A percentile compares a stretch with the other conserved stretches of the same genome.
Conservation (phyloP, 306 rosid genomes). For the Arachis hypogaea region DNA sequence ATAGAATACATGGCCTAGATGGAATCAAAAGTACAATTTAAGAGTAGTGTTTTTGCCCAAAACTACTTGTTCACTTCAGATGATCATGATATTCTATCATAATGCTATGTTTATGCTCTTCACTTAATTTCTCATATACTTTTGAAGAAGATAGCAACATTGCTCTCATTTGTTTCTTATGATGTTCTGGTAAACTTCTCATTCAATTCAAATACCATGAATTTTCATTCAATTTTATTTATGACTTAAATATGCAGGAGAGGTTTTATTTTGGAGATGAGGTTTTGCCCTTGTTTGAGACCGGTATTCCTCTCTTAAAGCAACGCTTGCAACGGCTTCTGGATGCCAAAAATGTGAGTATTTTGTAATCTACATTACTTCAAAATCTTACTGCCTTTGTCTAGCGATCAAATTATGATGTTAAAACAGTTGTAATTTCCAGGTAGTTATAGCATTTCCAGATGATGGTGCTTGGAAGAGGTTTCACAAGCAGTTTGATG, state of each 20-base stretch:
- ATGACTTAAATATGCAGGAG: slow-evolving; percentile 61
- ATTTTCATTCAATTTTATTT: not conserved
- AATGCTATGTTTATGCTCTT: not conserved
- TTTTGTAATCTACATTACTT: slow-evolving; percentile 31
- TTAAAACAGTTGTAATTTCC: slow-evolving; percentile 35
- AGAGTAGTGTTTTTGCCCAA: not conserved
- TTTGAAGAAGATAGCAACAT: slow-evolving; percentile 8
- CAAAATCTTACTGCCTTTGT: slow-evolving; percentile 11
- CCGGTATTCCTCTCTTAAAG: slow-evolving; percentile 94
- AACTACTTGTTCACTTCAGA: slow-evolving; percentile 13
- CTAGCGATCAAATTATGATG: slow-evolving; percentile 3
- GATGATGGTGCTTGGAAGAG: slow-evolving; percentile 99
- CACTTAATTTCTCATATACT: not conserved
- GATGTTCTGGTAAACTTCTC: not conserved
- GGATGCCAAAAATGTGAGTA: slow-evolving; percentile 69
- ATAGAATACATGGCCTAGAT: slow-evolving; percentile 17
- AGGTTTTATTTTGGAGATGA: slow-evolving; percentile 96
- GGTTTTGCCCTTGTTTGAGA: slow-evolving; percentile 95
- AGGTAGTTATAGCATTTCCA: slow-evolving; percentile 96
- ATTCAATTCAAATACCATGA: not conserved
- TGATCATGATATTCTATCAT: slow-evolving; percentile 16
- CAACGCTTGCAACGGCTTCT: slow-evolving; percentile 83
- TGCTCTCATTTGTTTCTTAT: not conserved
- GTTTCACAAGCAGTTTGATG: slow-evolving; percentile 88
- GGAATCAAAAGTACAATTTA: not conserved